Evolutionary conservation across 116 monocot genomes (phyloP), one percentile per base, ranked within the genome.

Genomic region (Trichopus zeylanicus): DNA sequence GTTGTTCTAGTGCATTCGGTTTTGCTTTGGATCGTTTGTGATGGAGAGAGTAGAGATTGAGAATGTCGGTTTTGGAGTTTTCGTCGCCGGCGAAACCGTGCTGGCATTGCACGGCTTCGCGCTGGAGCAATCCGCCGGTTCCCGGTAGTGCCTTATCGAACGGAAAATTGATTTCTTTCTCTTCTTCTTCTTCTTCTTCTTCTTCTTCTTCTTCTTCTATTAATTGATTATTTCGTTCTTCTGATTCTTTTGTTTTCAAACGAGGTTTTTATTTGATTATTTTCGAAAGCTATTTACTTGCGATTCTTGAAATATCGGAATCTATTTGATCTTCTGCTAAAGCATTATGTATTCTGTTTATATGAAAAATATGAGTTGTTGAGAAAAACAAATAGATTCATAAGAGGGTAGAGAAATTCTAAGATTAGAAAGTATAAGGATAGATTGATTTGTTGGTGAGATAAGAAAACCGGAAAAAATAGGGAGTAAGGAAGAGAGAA

Each of bases 161-260:
- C 6, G 12, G 49, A 42, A 15, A 42, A 42, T 16, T 3, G 12
- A 42, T 16, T 16, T 6, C 35, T 21, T 52, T 34, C 23, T 7
- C 33, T 16, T 3, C 51, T 56, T 18, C 7, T 58, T 52, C 26
- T 10, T 34, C 38, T 26, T 33, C 33, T n/a, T n/a, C n/a, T n/a
- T n/a, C 46, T 29, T 39, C 2, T 16, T 8, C 37, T 31, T 56
- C 31, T 26, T 66, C 23, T 19, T 27, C 5, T 20, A 56, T 61
- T 67, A 59, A 61, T 67, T 66, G 55, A 61, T 56, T 62, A 46
- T 48, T 59, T 67, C 48, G 57, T 49, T 35, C 31, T 33, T 23
- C 10, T 53, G 9, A 37, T 35, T 49, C 37, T 20, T 54, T 60
- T 20, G 33, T 15, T 21, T 55, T 32, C 30, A 24, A n/a, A 48